Conservation (phyloP, 1,284 basidiomycete species). For the Xerocomus nothofagi region DNA sequence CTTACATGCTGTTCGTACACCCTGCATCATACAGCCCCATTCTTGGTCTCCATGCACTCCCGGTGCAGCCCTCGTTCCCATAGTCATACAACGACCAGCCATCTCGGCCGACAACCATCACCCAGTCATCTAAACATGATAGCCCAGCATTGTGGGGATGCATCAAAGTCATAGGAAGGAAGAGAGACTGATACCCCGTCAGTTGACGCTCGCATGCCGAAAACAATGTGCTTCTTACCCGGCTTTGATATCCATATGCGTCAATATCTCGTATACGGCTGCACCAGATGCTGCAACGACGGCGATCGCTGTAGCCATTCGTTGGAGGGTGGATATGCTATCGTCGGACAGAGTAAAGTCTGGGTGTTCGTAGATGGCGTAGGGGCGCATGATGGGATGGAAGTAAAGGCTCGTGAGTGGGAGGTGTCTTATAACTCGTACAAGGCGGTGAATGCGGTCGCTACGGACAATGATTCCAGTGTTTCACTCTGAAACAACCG, state of each 20-base stretch:
- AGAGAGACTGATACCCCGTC: slow-evolving; percentile 14
- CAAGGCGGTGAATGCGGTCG: not conserved
- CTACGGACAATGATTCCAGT: slow-evolving; percentile 4
- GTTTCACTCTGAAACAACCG: slow-evolving; percentile 6
- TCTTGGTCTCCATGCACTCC: not conserved
- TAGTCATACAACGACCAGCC: slow-evolving; percentile 19
- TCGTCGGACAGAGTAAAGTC: slow-evolving; percentile 40
- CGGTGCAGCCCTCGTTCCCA: not conserved
- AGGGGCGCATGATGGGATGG: slow-evolving; percentile 43
- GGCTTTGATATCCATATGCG: slow-evolving; percentile 12
- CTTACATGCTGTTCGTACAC: slow-evolving; percentile 1
- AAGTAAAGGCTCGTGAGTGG: not conserved
- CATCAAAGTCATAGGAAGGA: slow-evolving; percentile 12
- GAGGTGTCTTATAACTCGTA: slow-evolving; percentile 3
- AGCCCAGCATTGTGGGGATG: not conserved
- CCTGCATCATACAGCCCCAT: slow-evolving; percentile 10
- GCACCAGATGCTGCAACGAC: slow-evolving; percentile 35
- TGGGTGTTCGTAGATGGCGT: slow-evolving; percentile 53
- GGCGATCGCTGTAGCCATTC: slow-evolving; percentile 28
- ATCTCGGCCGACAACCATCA: not conserved
- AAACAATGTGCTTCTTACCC: slow-evolving; percentile 13
- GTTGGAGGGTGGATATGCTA: slow-evolving; percentile 25
- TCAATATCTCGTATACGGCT: slow-evolving; percentile 32
- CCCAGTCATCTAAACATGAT: not conserved
- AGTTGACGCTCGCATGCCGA: not conserved